A percentile compares a stretch with the other conserved stretches of the same genome.
These are phyloP conservation scores for Citrus reticulata DNA, from an alignment of 345 rosid genomes.

Conservation along the genomic window DNA sequence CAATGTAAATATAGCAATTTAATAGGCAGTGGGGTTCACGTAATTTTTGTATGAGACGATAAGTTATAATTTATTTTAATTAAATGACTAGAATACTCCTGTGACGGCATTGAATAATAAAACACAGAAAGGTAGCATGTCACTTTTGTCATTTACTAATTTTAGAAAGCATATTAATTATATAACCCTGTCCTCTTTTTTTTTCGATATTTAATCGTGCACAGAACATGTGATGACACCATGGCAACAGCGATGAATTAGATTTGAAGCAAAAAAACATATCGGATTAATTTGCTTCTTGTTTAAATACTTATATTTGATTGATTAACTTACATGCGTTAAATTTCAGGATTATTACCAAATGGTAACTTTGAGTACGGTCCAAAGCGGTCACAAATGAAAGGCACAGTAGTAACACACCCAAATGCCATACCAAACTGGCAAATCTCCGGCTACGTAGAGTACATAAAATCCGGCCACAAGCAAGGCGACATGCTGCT, in stretches of 20 bases:
- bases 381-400: slow-evolving; percentile 54
- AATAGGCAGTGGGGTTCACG: no score
- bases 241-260: neutral
- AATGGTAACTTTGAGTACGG: slow-evolving; percentile 82
- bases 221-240: slow-evolving; percentile 20
- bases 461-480: slow-evolving; percentile 87
- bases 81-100: neutral
- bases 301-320: neutral
- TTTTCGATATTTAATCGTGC: slow-evolving; percentile 1
- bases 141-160: neutral
- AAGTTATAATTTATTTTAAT: neutral
- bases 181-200: no score
- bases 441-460: slow-evolving; percentile 70
- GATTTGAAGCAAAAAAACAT: neutral
- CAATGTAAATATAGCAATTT: no score
- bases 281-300: neutral
- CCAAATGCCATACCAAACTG: slow-evolving; percentile 61
- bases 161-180: neutral
- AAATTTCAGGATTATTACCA: slow-evolving; percentile 62
- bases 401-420: slow-evolving; percentile 52
- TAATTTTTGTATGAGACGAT: no score
- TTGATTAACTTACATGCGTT: neutral
- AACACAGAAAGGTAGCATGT: neutral
- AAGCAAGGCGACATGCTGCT: slow-evolving; percentile 87
- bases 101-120: neutral